phyloP scores from a whole-genome alignment of 768 basidiomycete species.

The Mycena albidolilacea region DNA sequence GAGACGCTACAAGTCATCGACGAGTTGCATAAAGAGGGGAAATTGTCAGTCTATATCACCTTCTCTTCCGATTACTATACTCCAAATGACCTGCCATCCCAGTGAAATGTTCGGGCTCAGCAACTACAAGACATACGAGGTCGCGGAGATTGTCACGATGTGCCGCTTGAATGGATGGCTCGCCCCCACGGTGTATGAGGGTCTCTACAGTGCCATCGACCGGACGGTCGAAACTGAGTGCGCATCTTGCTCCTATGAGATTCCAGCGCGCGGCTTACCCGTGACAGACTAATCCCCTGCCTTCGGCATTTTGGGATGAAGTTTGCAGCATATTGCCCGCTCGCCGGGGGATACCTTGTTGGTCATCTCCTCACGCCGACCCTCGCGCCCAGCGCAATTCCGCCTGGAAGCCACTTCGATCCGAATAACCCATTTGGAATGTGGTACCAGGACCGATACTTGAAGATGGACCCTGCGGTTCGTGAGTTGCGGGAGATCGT shows the following conservation, averaged over 20 bases:
- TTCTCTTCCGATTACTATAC: not conserved
- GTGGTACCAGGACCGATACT: constrained; percentile 60
- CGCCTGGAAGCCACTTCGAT: constrained; percentile 57
- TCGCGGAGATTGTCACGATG: constrained; percentile 63
- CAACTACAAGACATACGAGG: constrained; percentile 64
- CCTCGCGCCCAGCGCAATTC: constrained; percentile 36
- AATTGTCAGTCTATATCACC: constrained; percentile 32
- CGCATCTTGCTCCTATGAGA: not conserved
- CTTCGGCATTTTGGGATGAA: constrained; percentile 60
- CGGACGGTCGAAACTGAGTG: constrained; percentile 42
- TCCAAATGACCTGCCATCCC: not conserved
- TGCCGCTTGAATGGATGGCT: constrained; percentile 61
- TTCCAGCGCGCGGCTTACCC: not conserved
- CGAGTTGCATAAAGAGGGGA: constrained; percentile 53
- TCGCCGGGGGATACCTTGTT: constrained; percentile 62
- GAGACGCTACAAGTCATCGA: constrained; percentile 58
- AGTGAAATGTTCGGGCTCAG: constrained; percentile 66
- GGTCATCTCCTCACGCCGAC: constrained; percentile 52
- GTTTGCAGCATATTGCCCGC: constrained; percentile 59
- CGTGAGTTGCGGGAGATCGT: constrained; percentile 52
- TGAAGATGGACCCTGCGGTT: constrained; percentile 54
- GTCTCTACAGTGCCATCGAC: constrained; percentile 42
- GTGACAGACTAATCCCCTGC: constrained; percentile 62
- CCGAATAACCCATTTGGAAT: constrained; percentile 49
- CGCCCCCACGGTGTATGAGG: constrained; percentile 61